A percentile compares a stretch with the other conserved stretches of the same genome.
Evolutionary conservation across 2,329 filamentous ascomycete genomes (phyloP).

Genomic region (Penicillium thymicola): DNA sequence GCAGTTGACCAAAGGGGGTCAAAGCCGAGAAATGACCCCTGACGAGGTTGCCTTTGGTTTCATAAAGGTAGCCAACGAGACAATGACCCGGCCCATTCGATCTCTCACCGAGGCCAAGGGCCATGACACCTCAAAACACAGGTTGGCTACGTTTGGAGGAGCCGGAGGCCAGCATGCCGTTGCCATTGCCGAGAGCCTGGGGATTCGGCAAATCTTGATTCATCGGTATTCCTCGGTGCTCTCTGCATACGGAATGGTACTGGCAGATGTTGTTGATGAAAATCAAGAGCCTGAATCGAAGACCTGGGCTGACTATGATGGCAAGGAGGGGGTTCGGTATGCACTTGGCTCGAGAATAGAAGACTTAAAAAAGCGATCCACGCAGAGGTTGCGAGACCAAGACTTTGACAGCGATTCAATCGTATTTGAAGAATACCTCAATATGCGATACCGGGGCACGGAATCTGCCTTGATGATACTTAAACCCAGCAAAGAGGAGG

Average conservation of each 20-base stretch:
- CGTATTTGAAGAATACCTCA: slow-evolving; percentile 85
- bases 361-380: slow-evolving; percentile 74
- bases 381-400: slow-evolving; percentile 65
- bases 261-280: slow-evolving; percentile 75
- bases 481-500: slow-evolving; percentile 21
- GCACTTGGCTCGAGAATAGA: slow-evolving; percentile 71
- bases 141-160: slow-evolving; percentile 82
- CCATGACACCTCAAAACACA: slow-evolving; percentile 80
- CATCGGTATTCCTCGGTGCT: slow-evolving; percentile 86
- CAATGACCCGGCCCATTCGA: slow-evolving; percentile 83
- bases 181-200: slow-evolving; percentile 79
- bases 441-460: slow-evolving; percentile 56
- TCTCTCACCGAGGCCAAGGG: slow-evolving; percentile 89
- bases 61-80: slow-evolving; percentile 83
- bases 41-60: slow-evolving; percentile 89
- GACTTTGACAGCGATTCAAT: slow-evolving; percentile 74
- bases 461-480: slow-evolving; percentile 37
- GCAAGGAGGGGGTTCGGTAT: slow-evolving; percentile 50
- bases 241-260: slow-evolving; percentile 86
- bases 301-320: slow-evolving; percentile 55
- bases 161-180: slow-evolving; percentile 89
- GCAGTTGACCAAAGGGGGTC: slow-evolving; percentile 46
- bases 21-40: slow-evolving; percentile 54
- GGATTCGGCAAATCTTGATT: slow-evolving; percentile 76
- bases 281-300: slow-evolving; percentile 67